phyloP scores from a whole-genome alignment of 805 yeast genomes.

The Wickerhamiella cacticola region DNA sequence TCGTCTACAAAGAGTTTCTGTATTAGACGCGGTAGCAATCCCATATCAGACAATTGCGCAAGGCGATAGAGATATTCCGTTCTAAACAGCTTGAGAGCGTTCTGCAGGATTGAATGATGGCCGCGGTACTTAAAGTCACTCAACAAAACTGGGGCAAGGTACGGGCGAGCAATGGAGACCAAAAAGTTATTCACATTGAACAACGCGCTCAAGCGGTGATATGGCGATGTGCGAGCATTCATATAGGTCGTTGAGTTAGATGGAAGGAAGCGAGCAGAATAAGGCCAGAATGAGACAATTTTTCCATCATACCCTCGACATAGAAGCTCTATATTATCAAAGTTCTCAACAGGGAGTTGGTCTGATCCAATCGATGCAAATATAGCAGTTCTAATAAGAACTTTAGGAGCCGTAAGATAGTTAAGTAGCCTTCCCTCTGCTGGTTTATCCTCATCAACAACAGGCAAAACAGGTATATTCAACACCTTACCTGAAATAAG shows the following conservation, averaged over 20 bases:
- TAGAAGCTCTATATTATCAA: conserved; percentile 48
- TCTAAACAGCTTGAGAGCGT: conserved; percentile 45
- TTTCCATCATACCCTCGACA: conserved; percentile 44
- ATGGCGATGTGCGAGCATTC: conserved; percentile 50
- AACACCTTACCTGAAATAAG: conserved; percentile 63
- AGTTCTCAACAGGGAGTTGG: conserved; percentile 31
- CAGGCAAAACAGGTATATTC: conserved; percentile 77
- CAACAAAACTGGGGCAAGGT: conserved; percentile 76
- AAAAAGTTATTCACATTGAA: conserved; percentile 91
- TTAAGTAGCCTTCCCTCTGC: conserved; percentile 39
- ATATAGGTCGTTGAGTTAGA: conserved; percentile 34
- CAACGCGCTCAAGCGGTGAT: conserved; percentile 76
- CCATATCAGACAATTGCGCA: conserved; percentile 65
- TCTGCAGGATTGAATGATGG: conserved; percentile 30
- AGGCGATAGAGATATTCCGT: conserved; percentile 78
- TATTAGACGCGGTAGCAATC: conserved; percentile 55
- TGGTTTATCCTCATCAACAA: conserved; percentile 34
- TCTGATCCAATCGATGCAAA: conserved; percentile 57
- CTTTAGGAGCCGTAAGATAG: conserved; percentile 81
- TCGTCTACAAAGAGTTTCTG: conserved; percentile 80
- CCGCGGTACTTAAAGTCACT: conserved; percentile 64
- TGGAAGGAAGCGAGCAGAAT: conserved; percentile 24
- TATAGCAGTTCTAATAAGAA: conserved; percentile 70
- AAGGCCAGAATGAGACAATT: conserved; percentile 26
- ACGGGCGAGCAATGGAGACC: conserved; percentile 86